A percentile compares a stretch with the other conserved stretches of the same genome.
Conservation (phyloP, 1,284 basidiomycete genomes). For the Apiotrichum porosum region DNA sequence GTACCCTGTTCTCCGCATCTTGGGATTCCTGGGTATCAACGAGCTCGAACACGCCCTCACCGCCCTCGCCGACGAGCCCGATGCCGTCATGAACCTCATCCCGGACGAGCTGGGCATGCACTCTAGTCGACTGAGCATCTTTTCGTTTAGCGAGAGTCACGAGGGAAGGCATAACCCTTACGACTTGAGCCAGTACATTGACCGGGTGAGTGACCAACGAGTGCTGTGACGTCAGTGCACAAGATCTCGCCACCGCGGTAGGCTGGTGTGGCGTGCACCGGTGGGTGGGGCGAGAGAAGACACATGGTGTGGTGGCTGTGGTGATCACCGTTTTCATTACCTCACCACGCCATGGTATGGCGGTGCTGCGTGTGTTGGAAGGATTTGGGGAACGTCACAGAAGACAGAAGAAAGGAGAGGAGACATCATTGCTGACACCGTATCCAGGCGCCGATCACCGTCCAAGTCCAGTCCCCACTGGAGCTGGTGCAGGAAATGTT, state of each 20-base stretch:
- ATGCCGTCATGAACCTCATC: conserved; percentile 63
- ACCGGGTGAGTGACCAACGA: conserved; percentile 67
- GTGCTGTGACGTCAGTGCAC: too few relatives aligned
- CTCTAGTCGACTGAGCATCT: conserved; percentile 29
- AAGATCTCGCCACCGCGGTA: too few relatives aligned
- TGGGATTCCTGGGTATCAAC: conserved; percentile 88
- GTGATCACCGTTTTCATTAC: not conserved
- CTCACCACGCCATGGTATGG: not conserved
- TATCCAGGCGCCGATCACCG: conserved; percentile 71
- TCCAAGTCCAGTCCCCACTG: conserved; percentile 74
- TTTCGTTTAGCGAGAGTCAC: conserved; percentile 42
- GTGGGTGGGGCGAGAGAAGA: too few relatives aligned
- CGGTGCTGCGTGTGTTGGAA: not conserved
- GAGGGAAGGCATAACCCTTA: conserved; percentile 58
- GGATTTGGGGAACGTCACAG: too few relatives aligned
- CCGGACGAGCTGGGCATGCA: conserved; percentile 30
- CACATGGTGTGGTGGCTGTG: not conserved
- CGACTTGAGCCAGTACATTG: conserved; percentile 84
- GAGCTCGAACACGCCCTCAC: conserved; percentile 79
- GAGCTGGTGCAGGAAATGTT: conserved; percentile 89
- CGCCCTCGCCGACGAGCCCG: conserved; percentile 71
- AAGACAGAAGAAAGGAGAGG: not conserved
- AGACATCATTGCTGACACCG: conserved; percentile 13
- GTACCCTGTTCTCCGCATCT: conserved; percentile 55
- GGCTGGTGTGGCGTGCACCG: too few relatives aligned